phyloP scores from a whole-genome alignment of 768 basidiomycete species.

The Daedalea quercina region DNA sequence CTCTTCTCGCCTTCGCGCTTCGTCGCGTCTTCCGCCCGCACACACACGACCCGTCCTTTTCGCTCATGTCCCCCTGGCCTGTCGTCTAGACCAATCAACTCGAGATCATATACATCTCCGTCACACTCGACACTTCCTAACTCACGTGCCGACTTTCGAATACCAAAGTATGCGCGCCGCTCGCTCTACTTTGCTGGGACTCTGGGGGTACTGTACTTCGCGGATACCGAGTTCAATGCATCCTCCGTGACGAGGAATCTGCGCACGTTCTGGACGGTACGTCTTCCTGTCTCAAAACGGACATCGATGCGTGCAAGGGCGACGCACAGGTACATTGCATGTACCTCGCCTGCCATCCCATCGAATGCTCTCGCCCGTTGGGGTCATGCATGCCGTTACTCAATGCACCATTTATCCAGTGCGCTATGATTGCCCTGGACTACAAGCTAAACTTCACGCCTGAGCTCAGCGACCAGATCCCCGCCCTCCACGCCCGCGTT shows the following conservation, averaged over 20 bases:
- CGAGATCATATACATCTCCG: too few relatives aligned
- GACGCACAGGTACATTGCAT: slow-evolving; percentile 1
- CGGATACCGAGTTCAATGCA: slow-evolving; percentile 41
- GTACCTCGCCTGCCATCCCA: not conserved
- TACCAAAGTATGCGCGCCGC: not conserved
- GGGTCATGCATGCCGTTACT: not conserved
- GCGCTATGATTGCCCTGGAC: slow-evolving; percentile 63
- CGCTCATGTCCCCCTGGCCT: too few relatives aligned
- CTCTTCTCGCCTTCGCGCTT: too few relatives aligned
- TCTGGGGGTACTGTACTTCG: not conserved
- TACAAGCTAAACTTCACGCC: slow-evolving; percentile 88
- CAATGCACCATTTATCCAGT: slow-evolving; percentile 40
- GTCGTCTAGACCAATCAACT: too few relatives aligned
- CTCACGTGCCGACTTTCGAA: too few relatives aligned
- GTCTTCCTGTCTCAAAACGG: slow-evolving; percentile 10
- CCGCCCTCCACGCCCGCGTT: slow-evolving; percentile 78
- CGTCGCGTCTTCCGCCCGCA: too few relatives aligned
- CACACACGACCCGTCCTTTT: too few relatives aligned
- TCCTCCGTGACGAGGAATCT: slow-evolving; percentile 41
- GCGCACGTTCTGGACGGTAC: slow-evolving; percentile 44
- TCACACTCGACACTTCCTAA: too few relatives aligned
- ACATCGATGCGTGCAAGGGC: not conserved
- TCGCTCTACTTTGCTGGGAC: not conserved
- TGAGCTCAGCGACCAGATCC: slow-evolving; percentile 64
- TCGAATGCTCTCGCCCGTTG: not conserved